Conservation (phyloP, 352 stramenopile species). For the Globisporangium yorkense region DNA sequence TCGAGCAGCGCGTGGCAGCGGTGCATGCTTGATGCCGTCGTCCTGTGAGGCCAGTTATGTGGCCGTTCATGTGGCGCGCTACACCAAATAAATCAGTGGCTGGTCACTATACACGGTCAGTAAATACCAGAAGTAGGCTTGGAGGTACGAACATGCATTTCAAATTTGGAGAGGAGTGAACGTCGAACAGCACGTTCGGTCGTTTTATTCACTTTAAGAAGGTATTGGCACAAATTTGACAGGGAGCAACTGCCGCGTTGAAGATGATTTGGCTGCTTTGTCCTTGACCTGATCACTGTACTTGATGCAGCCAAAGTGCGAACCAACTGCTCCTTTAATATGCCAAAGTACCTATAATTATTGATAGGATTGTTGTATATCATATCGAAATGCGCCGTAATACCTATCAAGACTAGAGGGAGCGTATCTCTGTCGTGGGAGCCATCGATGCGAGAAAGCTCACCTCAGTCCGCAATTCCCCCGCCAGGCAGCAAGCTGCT, state of each 20-base stretch:
- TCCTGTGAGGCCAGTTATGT: not conserved
- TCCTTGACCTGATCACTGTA: no score
- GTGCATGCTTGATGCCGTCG: not conserved
- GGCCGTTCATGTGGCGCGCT: not conserved
- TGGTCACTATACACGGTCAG: no score
- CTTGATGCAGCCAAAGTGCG: no score
- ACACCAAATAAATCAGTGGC: not conserved
- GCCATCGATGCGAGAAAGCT: not conserved
- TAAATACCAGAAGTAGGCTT: not conserved
- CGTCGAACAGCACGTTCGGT: not conserved
- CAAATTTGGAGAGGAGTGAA: not conserved
- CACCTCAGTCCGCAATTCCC: not conserved
- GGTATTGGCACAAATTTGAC: no score
- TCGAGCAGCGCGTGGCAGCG: constrained; percentile 9
- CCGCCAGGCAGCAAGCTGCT: not conserved
- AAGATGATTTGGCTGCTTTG: no score
- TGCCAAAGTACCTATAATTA: no score
- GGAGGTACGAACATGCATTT: not conserved
- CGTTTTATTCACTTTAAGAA: not conserved
- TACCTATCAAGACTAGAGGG: not conserved
- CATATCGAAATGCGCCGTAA: not conserved
- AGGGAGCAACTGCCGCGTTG: no score
- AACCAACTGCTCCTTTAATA: no score
- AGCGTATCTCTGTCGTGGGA: not conserved
- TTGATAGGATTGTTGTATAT: no score